Evolutionary conservation across 176 grass and related monocot genomes (phyloP).

Genomic region (Neostapfia colusana): DNA sequence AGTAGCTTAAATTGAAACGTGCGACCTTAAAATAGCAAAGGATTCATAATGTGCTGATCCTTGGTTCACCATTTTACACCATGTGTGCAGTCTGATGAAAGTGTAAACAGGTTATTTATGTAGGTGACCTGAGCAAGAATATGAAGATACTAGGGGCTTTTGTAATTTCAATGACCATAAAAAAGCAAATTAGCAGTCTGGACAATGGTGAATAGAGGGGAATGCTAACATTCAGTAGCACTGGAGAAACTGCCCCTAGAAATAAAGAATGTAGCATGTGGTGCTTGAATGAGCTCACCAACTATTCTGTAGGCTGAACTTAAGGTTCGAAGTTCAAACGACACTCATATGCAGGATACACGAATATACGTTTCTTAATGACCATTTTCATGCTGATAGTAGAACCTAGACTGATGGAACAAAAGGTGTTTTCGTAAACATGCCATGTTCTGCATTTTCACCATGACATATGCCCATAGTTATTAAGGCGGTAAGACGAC

Average conservation of each 20-base stretch:
- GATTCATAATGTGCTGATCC: neutral
- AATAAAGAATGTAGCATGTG: neutral
- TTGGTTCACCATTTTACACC: neutral
- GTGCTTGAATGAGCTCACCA: neutral
- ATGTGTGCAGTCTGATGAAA: neutral
- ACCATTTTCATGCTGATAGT: conserved; percentile 21
- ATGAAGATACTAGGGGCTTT: neutral
- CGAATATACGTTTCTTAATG: neutral
- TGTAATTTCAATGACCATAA: neutral
- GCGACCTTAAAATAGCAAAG: neutral
- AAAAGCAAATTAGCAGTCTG: neutral
- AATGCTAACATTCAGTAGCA: neutral
- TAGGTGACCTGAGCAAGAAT: neutral
- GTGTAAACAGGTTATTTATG: neutral
- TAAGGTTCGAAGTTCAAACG: neutral
- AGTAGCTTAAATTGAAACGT: neutral
- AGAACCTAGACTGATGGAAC: neutral
- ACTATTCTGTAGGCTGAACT: neutral
- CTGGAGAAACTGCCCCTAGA: neutral
- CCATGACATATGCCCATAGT: neutral
- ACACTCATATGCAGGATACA: neutral
- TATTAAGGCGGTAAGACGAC: too few relatives aligned
- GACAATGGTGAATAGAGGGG: neutral
- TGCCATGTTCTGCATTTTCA: neutral
- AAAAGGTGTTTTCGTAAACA: neutral